A percentile compares a stretch with the other conserved stretches of the same genome.
Evolutionary conservation across 2,329 filamentous ascomycete species (phyloP).

Genomic region (Calonectria pauciramosa): DNA sequence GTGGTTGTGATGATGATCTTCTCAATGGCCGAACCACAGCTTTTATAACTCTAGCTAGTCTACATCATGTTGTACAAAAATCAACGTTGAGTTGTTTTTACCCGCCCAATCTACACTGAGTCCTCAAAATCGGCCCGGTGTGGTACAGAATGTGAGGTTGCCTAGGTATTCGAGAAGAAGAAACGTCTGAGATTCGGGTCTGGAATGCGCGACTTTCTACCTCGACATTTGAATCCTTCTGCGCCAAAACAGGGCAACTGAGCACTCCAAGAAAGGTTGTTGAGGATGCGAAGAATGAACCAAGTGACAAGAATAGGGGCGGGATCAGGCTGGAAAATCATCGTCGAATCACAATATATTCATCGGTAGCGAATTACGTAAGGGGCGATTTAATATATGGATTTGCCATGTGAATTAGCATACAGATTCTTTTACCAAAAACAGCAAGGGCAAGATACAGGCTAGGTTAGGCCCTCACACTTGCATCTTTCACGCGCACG

Average conservation of each 20-base stretch:
- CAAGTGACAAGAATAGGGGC: neutral
- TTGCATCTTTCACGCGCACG: neutral
- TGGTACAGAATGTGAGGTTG: neutral
- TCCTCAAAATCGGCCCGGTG: constrained; percentile 1
- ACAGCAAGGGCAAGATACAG: neutral
- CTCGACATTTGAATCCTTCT: too few species aligned
- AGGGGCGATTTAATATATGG: neutral
- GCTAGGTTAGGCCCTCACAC: too few species aligned
- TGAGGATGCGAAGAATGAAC: neutral
- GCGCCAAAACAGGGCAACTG: neutral
- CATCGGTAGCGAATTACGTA: neutral
- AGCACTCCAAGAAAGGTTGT: neutral
- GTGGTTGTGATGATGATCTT: neutral
- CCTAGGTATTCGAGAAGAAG: neutral
- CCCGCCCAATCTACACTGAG: neutral
- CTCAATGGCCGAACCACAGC: neutral
- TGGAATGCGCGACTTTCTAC: neutral
- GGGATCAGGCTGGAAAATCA: neutral
- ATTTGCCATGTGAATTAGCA: neutral
- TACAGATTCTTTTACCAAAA: neutral
- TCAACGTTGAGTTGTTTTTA: neutral
- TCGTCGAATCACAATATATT: too few species aligned
- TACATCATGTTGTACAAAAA: neutral
- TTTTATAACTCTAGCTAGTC: neutral
- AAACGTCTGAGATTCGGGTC: neutral